Evolutionary conservation across 2,329 filamentous ascomycete genomes (phyloP).

Genomic region (Cladosporium halotolerans): DNA sequence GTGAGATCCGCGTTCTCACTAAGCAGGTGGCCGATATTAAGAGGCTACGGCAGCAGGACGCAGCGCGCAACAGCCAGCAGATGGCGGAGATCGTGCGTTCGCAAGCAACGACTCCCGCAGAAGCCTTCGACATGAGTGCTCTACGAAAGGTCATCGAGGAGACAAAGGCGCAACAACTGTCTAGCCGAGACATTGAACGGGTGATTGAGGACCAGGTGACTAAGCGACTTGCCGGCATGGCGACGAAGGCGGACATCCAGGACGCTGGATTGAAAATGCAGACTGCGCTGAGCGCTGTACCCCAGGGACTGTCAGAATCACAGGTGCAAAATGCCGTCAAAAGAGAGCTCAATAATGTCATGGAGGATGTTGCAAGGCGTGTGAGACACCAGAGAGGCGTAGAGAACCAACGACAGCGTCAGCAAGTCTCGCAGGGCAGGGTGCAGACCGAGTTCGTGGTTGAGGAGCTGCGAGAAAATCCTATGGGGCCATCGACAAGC

Average conservation of each 20-base stretch:
- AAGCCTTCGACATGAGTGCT: constrained; percentile 8
- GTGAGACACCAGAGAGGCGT: not conserved
- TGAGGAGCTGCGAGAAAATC: constrained; percentile 6
- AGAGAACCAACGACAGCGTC: not conserved
- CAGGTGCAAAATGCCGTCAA: constrained; percentile 12
- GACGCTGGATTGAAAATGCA: constrained; percentile 10
- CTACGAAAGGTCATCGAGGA: constrained; percentile 13
- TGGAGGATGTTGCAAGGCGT: constrained; percentile 5
- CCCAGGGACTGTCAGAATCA: not conserved
- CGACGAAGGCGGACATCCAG: constrained; percentile 12
- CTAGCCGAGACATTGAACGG: constrained; percentile 8
- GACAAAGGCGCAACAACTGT: constrained; percentile 6
- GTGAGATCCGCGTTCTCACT: not conserved
- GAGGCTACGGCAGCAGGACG: not conserved
- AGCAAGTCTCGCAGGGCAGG: not conserved
- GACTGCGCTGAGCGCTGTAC: constrained; percentile 10
- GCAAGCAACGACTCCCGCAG: constrained; percentile 3
- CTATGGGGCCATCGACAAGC: no score
- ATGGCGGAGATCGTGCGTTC: constrained; percentile 1
- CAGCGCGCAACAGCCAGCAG: constrained; percentile 1
- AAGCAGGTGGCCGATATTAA: not conserved
- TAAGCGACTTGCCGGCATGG: constrained; percentile 12
- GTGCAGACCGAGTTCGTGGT: constrained; percentile 5
- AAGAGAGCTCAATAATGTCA: constrained; percentile 9
- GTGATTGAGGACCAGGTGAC: constrained; percentile 12